phyloP scores from a whole-genome alignment of 176 grass and related monocot species.

The Triticum urartu region DNA sequence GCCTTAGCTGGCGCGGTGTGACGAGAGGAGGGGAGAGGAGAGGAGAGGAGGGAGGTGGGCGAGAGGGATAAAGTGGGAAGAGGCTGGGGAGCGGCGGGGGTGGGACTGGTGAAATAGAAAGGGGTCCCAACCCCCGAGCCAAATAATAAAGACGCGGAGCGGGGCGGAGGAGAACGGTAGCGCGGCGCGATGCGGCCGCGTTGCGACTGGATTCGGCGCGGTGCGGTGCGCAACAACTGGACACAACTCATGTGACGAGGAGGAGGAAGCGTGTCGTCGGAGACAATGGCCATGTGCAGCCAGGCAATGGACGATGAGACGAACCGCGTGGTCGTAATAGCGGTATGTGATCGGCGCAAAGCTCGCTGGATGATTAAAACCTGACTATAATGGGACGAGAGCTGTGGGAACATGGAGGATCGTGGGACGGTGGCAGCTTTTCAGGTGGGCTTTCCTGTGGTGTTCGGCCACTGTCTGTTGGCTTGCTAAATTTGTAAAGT shows the following conservation, averaged over 20 bases:
- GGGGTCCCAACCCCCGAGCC: background rate
- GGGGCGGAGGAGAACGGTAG: background rate
- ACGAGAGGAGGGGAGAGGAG: conserved; percentile 7
- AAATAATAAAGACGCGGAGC: background rate
- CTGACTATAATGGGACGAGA: background rate
- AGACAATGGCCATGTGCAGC: background rate
- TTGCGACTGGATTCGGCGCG: background rate
- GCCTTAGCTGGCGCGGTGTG: conserved; percentile 3
- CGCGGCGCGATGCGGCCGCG: background rate
- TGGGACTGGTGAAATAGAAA: conserved; percentile 9
- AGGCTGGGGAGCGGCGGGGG: background rate
- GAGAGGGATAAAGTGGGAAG: background rate
- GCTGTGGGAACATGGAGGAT: background rate
- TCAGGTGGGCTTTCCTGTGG: background rate
- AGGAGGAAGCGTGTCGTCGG: background rate
- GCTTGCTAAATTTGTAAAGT: background rate
- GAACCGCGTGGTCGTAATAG: background rate
- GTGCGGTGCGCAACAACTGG: conserved; percentile 13
- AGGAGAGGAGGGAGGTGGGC: background rate
- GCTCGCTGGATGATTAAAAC: background rate
- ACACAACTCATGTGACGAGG: background rate
- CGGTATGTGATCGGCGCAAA: background rate
- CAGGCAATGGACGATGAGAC: background rate
- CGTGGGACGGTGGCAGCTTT: background rate
- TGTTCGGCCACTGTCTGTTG: background rate